Evolutionary conservation across 2,329 filamentous ascomycete species (phyloP), one percentile per base, ranked within the genome.

Genomic region (Paramyrothecium roridum): DNA sequence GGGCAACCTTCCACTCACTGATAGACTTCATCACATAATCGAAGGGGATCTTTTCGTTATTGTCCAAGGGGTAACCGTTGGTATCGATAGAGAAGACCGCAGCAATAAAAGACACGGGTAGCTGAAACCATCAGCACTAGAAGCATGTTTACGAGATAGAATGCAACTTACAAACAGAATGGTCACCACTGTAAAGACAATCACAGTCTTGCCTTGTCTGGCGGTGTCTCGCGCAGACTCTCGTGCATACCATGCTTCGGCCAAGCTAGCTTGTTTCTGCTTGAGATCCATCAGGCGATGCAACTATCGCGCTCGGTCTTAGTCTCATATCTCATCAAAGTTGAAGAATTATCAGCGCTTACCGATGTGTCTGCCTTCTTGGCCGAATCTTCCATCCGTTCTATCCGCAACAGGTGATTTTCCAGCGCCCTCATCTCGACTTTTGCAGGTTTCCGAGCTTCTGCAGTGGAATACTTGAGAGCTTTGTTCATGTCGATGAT

Each of bases 121-220:
- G 46, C 46, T 48, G 22, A 6, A n/a, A 6, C 37, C 37, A 43
- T 43, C 12, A 43, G 37, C n/a, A 43, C 16, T 13, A 43, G 16
- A 43, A 43, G 37, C 13, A 43, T 17, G 7, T 6, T 4, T 16
- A 6, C 37, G 13, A 43, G 7, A 43, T 13, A 13, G 7, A 4
- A 40, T 52, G 40, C 12, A n/a, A 57, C 56, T 50, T 26, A 57
- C 56, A 34, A 57, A 57, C 7, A 57, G 40, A 33, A 57, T 57
- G 10, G 56, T 57, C 13, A 57, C 53, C 17, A 57, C 53, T n/a
- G 56, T 57, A 23, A 57, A 57, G 2, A 57, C 56, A 21, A 57
- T 34, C 17, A 57, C 33, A 8, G 56, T 57, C 34, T 57, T 55
- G 8, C 56, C 53, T 21, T 57, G 56, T n/a, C 53, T 51, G 30